Percentiles rank a stretch among this genome's conserved stretches.
phyloP scores from a whole-genome alignment of 106 monocot genomes.

The Phalaenopsis aphrodite region DNA sequence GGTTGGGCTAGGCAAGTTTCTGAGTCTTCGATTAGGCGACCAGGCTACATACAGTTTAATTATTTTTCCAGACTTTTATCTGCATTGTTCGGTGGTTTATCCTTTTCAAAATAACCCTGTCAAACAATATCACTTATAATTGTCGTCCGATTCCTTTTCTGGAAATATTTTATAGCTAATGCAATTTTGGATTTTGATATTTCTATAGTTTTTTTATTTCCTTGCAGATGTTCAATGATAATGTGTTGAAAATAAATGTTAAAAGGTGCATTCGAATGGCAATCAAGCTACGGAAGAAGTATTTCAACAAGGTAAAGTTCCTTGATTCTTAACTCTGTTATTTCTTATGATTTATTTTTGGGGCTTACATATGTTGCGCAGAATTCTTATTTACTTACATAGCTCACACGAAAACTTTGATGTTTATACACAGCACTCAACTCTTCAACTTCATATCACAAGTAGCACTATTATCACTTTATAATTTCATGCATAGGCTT shows the following conservation, averaged over 20 bases:
- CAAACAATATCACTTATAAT: background rate
- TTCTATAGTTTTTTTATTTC: background rate
- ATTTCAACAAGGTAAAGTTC: conserved; percentile 63
- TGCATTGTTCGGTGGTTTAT: background rate
- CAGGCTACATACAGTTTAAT: background rate
- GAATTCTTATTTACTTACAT: too few relatives aligned
- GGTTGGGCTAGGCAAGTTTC: background rate
- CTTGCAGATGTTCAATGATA: conserved; percentile 96
- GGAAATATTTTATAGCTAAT: background rate
- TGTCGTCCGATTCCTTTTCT: background rate
- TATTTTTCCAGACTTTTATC: background rate
- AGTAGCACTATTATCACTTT: too few relatives aligned
- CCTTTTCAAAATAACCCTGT: background rate
- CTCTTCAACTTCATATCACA: too few relatives aligned
- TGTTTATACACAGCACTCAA: too few relatives aligned
- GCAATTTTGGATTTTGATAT: background rate
- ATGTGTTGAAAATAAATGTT: conserved; percentile 83
- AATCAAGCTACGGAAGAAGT: conserved; percentile 91
- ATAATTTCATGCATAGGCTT: too few relatives aligned
- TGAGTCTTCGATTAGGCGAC: background rate
- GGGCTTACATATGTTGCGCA: too few relatives aligned
- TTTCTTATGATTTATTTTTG: background rate
- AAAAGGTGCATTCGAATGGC: conserved; percentile 83
- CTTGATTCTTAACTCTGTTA: background rate
- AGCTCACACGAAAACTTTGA: too few relatives aligned